A percentile compares a stretch with the other conserved stretches of the same genome.
Evolutionary conservation across 352 stramenopile genomes (phyloP).

Genomic region (Phytopythium helicoides): DNA sequence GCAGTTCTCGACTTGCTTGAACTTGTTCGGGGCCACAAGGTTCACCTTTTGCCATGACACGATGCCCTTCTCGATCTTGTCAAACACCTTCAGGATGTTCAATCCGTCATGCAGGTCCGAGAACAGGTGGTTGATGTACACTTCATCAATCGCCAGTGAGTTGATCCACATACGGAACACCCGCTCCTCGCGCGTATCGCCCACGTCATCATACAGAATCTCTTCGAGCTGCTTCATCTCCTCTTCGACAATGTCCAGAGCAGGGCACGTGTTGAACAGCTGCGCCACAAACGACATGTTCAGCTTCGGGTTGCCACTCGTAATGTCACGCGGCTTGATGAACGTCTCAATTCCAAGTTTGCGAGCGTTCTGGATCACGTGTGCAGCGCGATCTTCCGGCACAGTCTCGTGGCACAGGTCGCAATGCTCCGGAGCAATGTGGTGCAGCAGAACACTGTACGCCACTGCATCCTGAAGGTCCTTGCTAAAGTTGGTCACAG

Average conservation of each 20-base stretch:
- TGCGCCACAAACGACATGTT: conserved; percentile 90
- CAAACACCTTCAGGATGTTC: conserved; percentile 87
- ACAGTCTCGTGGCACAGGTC: conserved; percentile 55
- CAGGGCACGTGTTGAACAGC: conserved; percentile 91
- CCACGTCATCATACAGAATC: conserved; percentile 84
- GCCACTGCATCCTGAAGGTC: conserved; percentile 83
- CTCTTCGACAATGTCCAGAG: conserved; percentile 78
- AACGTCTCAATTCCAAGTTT: conserved; percentile 88
- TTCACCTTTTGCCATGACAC: conserved; percentile 90
- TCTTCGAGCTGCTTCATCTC: conserved; percentile 87
- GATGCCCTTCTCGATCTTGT: conserved; percentile 88
- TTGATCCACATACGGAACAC: conserved; percentile 94
- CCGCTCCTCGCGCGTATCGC: conserved; percentile 85
- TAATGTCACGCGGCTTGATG: conserved; percentile 92
- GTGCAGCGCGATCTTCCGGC: conserved; percentile 59
- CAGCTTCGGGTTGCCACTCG: conserved; percentile 90
- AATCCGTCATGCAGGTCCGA: conserved; percentile 86
- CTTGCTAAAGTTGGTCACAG: conserved; percentile 76
- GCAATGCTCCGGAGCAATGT: conserved; percentile 79
- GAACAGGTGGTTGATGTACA: conserved; percentile 92
- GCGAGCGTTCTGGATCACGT: conserved; percentile 85
- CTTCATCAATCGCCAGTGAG: conserved; percentile 86
- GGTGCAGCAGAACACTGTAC: conserved; percentile 87
- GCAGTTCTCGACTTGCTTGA: conserved; percentile 89
- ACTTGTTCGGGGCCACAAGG: conserved; percentile 86